Evolutionary conservation across 441 rosid species (phyloP), one percentile per base, ranked within the genome.

Genomic region (Lepidium campestre): DNA sequence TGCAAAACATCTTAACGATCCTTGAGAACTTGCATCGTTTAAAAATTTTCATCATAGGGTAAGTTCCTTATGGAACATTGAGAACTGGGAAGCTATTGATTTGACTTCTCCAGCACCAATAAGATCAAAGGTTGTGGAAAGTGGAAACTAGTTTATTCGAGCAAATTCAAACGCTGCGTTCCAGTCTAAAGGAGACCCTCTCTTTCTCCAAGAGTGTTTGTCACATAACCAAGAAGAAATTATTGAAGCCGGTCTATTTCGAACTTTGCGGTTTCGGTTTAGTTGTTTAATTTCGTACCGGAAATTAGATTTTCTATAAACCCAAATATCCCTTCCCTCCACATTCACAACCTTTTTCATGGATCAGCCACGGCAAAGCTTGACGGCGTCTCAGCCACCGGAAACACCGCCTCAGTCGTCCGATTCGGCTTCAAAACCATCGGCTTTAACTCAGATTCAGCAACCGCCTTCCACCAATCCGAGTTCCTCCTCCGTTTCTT

Each of bases 341-440:
- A 67, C 68, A 60, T 57, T 44, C 40, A 44, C 67, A 17, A 17
- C 12, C 50, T 5, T 13, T 11, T 8, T 10, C 7, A 75, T 75
- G 79, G 79, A 75, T 29, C 79, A 75, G 50, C 65, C 74, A 48
- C 75, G 48, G 67, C 75, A 31, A 65, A 70, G 25, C 67, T 1
- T 76, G 5, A 63, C 78, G 41, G 62, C 75, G 65, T 57, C 75
- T 69, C 78, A 70, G 75, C 75, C 75, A 50, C 53, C 68, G 50
- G 78, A 55, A 59, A 58, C 65, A n/a, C 66, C 69, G 1, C 22
- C 58, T 0, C 78, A 23, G 11, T 36, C 61, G 3, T 15, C 64
- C 2, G 77, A 44, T 4, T 14, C 72, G 8, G 37, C 69, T n/a
- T 42, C 77, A 1, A 68, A 64, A 62, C 81, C 64, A 27, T 63